Evolutionary conservation across 805 yeast genomes (phyloP).

Genomic region (Yarrowia divulgata): DNA sequence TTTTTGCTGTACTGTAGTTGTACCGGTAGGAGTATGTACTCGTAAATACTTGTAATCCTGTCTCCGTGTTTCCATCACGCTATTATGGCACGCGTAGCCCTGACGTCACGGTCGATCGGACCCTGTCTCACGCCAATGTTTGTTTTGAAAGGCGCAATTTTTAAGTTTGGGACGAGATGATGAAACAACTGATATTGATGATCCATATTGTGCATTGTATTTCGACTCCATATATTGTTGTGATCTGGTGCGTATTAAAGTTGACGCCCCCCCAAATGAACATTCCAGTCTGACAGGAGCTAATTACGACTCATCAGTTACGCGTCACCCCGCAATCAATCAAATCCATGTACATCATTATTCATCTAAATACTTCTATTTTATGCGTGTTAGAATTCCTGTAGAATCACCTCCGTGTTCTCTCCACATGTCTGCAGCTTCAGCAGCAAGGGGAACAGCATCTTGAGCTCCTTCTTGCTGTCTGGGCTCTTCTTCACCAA

Average conservation of each 20-base stretch:
- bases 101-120: not conserved
- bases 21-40: not conserved
- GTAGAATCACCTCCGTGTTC: conserved; percentile 28
- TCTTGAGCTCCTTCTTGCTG: conserved; percentile 16
- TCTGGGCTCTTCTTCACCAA: conserved; percentile 22
- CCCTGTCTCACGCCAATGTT: conserved; percentile 4
- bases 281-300: not conserved
- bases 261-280: not conserved
- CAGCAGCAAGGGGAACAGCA: conserved; percentile 29
- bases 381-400: conserved; percentile 25
- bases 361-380: conserved; percentile 15
- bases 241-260: not conserved
- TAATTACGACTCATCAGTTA: too few relatives aligned
- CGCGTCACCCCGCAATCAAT: not conserved
- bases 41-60: not conserved
- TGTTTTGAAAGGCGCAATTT: conserved; percentile 6
- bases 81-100: too few relatives aligned
- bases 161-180: not conserved
- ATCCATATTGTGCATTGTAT: not conserved
- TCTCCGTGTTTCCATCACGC: not conserved
- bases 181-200: conserved; percentile 5
- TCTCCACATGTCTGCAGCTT: conserved; percentile 23
- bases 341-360: conserved; percentile 1
- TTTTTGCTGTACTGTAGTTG: not conserved
- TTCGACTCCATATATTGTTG: not conserved